phyloP scores from a whole-genome alignment of 2,329 filamentous ascomycete species.

The Diplodia intermedia region DNA sequence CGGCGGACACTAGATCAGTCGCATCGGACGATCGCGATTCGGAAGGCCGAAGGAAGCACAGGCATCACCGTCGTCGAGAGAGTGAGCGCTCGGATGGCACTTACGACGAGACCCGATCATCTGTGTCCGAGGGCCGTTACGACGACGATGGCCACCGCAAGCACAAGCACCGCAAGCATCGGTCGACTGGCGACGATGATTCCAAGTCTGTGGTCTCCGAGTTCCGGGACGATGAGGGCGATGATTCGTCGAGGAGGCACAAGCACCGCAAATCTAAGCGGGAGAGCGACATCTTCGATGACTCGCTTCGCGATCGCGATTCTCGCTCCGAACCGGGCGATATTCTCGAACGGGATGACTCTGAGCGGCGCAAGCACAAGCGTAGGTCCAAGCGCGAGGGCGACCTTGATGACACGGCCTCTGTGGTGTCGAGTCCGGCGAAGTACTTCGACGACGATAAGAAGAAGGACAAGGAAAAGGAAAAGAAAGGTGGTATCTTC shows the following conservation, averaged over 20 bases:
- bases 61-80: slow-evolving; percentile 46
- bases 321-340: slow-evolving; percentile 53
- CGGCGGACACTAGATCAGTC: slow-evolving; percentile 35
- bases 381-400: slow-evolving; percentile 49
- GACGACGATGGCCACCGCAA: slow-evolving; percentile 46
- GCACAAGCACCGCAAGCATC: slow-evolving; percentile 43
- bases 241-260: slow-evolving; percentile 27
- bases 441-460: slow-evolving; percentile 50
- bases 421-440: slow-evolving; percentile 50
- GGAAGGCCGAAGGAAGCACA: slow-evolving; percentile 37
- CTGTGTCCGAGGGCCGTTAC: slow-evolving; percentile 47
- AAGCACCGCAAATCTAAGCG: slow-evolving; percentile 33
- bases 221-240: slow-evolving; percentile 32
- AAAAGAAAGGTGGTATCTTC: slow-evolving; percentile 53
- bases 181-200: slow-evolving; percentile 30
- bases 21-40: slow-evolving; percentile 33
- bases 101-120: slow-evolving; percentile 49
- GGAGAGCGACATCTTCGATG: slow-evolving; percentile 44
- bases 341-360: slow-evolving; percentile 41
- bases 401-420: slow-evolving; percentile 52
- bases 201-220: slow-evolving; percentile 24
- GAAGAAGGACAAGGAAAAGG: slow-evolving; percentile 46
- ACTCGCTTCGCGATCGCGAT: slow-evolving; percentile 41
- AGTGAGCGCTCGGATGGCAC: slow-evolving; percentile 44
- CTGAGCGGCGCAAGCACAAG: slow-evolving; percentile 41